Evolutionary conservation across 805 yeast species (phyloP).

Genomic region (Zygoascus bituminiphila): DNA sequence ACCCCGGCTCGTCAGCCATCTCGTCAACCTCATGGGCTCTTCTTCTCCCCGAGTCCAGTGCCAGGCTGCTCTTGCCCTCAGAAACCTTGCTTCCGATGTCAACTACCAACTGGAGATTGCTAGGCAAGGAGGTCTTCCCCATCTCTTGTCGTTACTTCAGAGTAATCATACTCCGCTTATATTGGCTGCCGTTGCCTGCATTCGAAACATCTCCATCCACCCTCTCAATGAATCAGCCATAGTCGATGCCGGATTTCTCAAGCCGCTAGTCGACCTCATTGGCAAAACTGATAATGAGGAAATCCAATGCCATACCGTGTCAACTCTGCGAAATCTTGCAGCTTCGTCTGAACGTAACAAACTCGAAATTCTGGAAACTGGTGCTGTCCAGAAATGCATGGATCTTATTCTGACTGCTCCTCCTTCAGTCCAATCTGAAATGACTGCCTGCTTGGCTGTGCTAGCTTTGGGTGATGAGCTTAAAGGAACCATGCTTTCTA

Average conservation of each 20-base stretch:
- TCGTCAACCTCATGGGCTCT: slow-evolving; percentile 87
- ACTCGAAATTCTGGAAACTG: slow-evolving; percentile 84
- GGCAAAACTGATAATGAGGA: slow-evolving; percentile 79
- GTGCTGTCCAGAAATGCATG: slow-evolving; percentile 89
- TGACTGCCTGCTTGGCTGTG: slow-evolving; percentile 94
- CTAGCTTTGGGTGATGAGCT: slow-evolving; percentile 93
- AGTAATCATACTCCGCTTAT: slow-evolving; percentile 87
- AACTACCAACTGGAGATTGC: slow-evolving; percentile 94
- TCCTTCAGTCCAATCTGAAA: slow-evolving; percentile 90
- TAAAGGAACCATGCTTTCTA: slow-evolving; percentile 71
- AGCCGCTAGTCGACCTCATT: slow-evolving; percentile 78
- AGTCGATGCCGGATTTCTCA: slow-evolving; percentile 92
- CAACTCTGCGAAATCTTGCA: slow-evolving; percentile 90
- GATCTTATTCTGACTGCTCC: slow-evolving; percentile 79
- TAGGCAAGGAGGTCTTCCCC: slow-evolving; percentile 90
- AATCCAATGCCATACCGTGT: slow-evolving; percentile 96
- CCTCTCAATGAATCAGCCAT: slow-evolving; percentile 93
- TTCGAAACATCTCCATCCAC: slow-evolving; percentile 92
- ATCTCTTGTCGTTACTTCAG: slow-evolving; percentile 80
- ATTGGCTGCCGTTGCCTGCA: slow-evolving; percentile 96
- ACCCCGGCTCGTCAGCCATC: slow-evolving; percentile 80
- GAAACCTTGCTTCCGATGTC: slow-evolving; percentile 94
- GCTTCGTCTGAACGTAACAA: slow-evolving; percentile 92
- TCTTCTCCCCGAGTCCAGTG: slow-evolving; percentile 93
- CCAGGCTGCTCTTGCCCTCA: slow-evolving; percentile 92